Evolutionary conservation across 192 early-diverging fungal species (phyloP).

Genomic region (Radiomyces spectabilis): DNA sequence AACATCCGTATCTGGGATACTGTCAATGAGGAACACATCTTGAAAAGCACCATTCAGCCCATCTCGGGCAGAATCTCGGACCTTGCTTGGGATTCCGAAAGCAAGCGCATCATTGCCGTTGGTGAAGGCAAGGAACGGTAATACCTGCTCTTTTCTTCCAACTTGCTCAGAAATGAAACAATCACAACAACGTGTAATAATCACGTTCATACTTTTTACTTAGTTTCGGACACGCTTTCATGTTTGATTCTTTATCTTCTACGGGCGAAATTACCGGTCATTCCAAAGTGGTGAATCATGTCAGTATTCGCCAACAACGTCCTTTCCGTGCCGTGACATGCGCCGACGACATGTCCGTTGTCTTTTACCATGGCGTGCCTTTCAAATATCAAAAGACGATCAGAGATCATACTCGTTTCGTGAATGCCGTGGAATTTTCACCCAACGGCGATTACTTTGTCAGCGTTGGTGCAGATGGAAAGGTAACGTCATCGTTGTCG

Average conservation of each 20-base stretch:
- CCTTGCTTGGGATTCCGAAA: slow-evolving; percentile 91
- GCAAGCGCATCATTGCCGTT: slow-evolving; percentile 93
- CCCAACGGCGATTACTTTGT: slow-evolving; percentile 78
- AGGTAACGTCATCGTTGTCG: too few relatives aligned
- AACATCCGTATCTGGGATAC: slow-evolving; percentile 95
- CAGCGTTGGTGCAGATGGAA: slow-evolving; percentile 78
- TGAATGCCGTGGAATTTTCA: slow-evolving; percentile 81
- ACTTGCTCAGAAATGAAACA: too few relatives aligned
- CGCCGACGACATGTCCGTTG: slow-evolving; percentile 83
- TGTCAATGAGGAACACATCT: slow-evolving; percentile 65
- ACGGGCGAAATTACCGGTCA: slow-evolving; percentile 90
- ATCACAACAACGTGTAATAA: too few relatives aligned
- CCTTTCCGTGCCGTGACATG: slow-evolving; percentile 90
- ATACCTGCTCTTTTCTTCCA: neutral
- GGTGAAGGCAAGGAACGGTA: slow-evolving; percentile 87
- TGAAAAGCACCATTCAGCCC: slow-evolving; percentile 78
- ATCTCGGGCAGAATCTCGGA: slow-evolving; percentile 79
- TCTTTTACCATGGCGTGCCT: slow-evolving; percentile 90
- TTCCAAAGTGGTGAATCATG: slow-evolving; percentile 80
- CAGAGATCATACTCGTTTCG: slow-evolving; percentile 82
- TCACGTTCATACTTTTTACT: neutral
- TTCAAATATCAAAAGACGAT: slow-evolving; percentile 73
- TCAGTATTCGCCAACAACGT: slow-evolving; percentile 80
- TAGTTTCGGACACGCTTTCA: slow-evolving; percentile 85
- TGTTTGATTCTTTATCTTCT: slow-evolving; percentile 83